These are phyloP conservation scores for Hypoxylon sp. DNA, from an alignment of 2,329 filamentous ascomycete species.

Conservation along the genomic window DNA sequence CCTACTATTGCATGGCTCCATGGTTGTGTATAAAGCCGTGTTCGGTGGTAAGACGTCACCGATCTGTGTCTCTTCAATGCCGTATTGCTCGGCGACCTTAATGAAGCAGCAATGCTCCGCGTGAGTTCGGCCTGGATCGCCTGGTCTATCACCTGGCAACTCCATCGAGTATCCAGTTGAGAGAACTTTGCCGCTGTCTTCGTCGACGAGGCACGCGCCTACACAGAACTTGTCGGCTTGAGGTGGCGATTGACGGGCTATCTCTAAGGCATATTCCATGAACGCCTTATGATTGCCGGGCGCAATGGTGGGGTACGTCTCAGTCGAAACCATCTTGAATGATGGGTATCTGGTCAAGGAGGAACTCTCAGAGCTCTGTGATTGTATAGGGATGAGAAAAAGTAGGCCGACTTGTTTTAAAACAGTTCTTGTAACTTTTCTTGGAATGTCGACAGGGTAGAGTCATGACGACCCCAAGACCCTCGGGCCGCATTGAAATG, in stretches of 20 bases:
- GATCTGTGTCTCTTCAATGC: conserved; percentile 56
- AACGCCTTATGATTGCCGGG: conserved; percentile 33
- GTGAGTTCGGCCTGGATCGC: conserved; percentile 59
- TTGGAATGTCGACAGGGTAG: no score
- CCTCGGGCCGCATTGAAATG: no score
- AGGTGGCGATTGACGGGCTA: conserved; percentile 58
- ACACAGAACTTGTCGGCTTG: conserved; percentile 60
- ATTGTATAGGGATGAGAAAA: no score
- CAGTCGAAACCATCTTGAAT: neutral
- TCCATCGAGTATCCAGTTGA: conserved; percentile 62
- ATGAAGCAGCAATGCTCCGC: conserved; percentile 63
- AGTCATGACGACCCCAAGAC: no score
- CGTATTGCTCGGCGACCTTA: conserved; percentile 59
- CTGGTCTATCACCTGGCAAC: conserved; percentile 56
- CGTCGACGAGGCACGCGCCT: conserved; percentile 60
- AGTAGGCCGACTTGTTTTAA: no score
- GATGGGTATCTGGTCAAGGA: neutral
- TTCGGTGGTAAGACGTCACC: conserved; percentile 57
- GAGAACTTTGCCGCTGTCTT: conserved; percentile 56
- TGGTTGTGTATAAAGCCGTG: conserved; percentile 62
- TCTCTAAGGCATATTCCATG: conserved; percentile 58
- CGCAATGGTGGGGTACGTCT: conserved; percentile 7
- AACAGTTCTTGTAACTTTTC: no score
- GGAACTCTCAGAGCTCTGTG: no score
- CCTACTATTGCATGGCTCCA: conserved; percentile 62